Conservation (phyloP, 1,284 basidiomycete genomes). For the Malassezia sp. region DNA sequence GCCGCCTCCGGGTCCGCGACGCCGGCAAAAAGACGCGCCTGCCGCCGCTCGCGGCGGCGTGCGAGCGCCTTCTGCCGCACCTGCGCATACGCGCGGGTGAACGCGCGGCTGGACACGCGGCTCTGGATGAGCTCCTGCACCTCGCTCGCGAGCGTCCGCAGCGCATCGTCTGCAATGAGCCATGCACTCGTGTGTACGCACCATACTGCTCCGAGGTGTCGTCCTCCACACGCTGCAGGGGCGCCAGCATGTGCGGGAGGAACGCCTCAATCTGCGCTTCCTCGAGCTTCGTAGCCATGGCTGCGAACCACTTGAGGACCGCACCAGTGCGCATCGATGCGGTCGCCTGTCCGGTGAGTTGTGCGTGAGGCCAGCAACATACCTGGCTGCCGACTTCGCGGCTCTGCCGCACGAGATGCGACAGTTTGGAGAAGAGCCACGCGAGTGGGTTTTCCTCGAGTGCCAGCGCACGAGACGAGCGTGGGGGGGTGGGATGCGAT, state of each 20-base stretch:
- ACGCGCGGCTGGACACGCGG: conserved; percentile 72
- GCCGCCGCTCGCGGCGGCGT: conserved; percentile 63
- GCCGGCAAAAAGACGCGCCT: conserved; percentile 52
- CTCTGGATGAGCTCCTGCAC: conserved; percentile 74
- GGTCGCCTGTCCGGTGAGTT: too few relatives aligned
- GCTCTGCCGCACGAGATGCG: conserved; percentile 61
- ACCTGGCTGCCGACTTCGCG: conserved; percentile 26
- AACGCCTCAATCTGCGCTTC: conserved; percentile 55
- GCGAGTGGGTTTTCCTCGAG: conserved; percentile 50
- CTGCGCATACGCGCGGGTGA: conserved; percentile 65
- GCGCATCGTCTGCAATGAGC: conserved; percentile 53
- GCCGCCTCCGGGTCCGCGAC: conserved; percentile 33
- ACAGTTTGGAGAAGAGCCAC: conserved; percentile 88
- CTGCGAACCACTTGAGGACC: conserved; percentile 63
- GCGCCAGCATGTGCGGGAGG: conserved; percentile 71
- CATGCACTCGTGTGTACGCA: too few relatives aligned
- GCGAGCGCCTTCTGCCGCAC: conserved; percentile 63
- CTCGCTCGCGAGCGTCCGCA: conserved; percentile 71
- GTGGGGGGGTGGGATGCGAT: too few relatives aligned
- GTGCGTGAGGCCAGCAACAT: too few relatives aligned
- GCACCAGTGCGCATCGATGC: conserved; percentile 4
- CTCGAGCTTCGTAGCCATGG: conserved; percentile 66
- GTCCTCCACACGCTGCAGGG: conserved; percentile 75
- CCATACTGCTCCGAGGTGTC: too few relatives aligned
- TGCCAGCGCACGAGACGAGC: too few relatives aligned